These are phyloP conservation scores for Periconia macrospinosa DNA, from an alignment of 2,329 filamentous ascomycete genomes.

Conservation along the genomic window DNA sequence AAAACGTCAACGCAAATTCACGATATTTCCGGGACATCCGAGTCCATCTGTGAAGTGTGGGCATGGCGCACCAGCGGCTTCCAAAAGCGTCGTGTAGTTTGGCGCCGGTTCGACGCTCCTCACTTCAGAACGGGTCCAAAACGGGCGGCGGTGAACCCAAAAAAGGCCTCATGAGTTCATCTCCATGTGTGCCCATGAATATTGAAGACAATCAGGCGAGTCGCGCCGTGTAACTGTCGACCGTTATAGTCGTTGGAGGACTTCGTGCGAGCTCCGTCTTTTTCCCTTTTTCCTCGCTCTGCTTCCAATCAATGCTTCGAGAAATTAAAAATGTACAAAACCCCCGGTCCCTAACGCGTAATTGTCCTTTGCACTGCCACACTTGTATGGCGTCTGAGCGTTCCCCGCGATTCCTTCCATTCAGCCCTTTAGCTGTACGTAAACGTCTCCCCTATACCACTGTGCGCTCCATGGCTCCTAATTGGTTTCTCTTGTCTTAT, in stretches of 20 bases:
- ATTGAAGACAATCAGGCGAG: background rate
- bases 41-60: conserved; percentile 19
- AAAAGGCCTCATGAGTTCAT: background rate
- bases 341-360: background rate
- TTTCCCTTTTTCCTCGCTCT: background rate
- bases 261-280: background rate
- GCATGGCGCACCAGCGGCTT: conserved; percentile 18
- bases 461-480: background rate
- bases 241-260: background rate
- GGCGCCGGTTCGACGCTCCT: conserved; percentile 5
- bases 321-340: background rate
- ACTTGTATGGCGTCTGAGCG: background rate
- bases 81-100: background rate
- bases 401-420: background rate
- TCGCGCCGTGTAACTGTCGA: too few relatives aligned
- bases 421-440: background rate
- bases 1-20: background rate
- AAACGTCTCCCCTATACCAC: background rate
- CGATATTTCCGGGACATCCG: background rate
- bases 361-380: background rate
- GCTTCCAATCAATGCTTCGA: background rate
- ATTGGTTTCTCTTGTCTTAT: background rate
- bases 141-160: background rate
- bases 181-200: background rate
- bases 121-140: background rate